Evolutionary conservation across 164 flowering plant genomes (phyloP).

Genomic region (Umbellularia californica): DNA sequence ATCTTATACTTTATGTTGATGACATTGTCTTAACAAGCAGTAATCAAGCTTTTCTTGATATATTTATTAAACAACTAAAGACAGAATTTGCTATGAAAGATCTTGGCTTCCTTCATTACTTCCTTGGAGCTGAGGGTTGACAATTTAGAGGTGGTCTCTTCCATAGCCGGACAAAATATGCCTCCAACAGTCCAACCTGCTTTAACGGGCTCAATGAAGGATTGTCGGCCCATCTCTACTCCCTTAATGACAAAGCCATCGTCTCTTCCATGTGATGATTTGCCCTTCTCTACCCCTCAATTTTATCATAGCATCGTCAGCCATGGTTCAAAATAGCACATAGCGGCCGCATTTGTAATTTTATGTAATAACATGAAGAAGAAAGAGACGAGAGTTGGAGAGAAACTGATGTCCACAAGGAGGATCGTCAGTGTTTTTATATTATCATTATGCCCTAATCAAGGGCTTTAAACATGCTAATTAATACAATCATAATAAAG

Average conservation of each 20-base stretch:
- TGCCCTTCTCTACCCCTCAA: neutral
- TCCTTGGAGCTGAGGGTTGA: neutral
- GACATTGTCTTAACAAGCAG: neutral
- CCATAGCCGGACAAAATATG: neutral
- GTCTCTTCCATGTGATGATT: neutral
- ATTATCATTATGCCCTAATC: no score
- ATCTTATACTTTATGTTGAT: neutral
- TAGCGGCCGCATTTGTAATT: no score
- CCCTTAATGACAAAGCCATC: neutral
- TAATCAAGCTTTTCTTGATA: neutral
- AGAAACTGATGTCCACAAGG: no score
- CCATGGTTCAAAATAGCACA: neutral
- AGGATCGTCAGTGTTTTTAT: no score
- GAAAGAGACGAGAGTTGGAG: no score
- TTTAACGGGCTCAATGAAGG: neutral
- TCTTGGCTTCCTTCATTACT: neutral
- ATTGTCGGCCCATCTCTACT: neutral
- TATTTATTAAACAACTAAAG: neutral
- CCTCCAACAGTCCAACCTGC: neutral
- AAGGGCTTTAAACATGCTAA: no score
- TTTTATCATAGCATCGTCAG: neutral
- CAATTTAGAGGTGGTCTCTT: neutral
- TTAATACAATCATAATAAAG: no score
- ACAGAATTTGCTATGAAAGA: neutral
- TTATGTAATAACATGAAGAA: no score